Evolutionary conservation across 2,329 filamentous ascomycete genomes (phyloP).

Genomic region (Emmonsia crescens): DNA sequence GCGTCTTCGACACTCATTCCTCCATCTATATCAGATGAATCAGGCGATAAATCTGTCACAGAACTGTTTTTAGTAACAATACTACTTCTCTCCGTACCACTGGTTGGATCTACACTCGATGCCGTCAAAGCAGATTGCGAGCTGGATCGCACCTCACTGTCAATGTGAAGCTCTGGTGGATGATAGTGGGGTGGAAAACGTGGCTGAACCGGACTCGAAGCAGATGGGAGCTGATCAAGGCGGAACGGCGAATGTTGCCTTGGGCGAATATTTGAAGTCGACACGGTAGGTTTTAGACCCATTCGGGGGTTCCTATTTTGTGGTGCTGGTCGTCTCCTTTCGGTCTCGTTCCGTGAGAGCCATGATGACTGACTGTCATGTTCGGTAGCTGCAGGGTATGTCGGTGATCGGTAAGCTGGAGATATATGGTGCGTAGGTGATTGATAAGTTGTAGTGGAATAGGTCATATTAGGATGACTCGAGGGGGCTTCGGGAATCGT

Average conservation of each 20-base stretch:
- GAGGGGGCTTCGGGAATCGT: slow-evolving; percentile 1
- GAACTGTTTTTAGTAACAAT: slow-evolving; percentile 70
- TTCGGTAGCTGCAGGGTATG: neutral
- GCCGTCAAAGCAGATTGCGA: slow-evolving; percentile 51
- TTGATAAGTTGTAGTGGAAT: neutral
- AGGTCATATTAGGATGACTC: slow-evolving; percentile 1
- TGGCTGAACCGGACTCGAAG: slow-evolving; percentile 15
- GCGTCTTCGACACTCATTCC: slow-evolving; percentile 51
- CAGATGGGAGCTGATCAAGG: slow-evolving; percentile 3
- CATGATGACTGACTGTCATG: neutral
- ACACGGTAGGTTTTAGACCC: slow-evolving; percentile 20
- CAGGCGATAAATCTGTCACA: slow-evolving; percentile 46
- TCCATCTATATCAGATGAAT: slow-evolving; percentile 51
- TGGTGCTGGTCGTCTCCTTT: neutral
- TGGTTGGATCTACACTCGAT: slow-evolving; percentile 46
- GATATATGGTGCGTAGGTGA: slow-evolving; percentile 3
- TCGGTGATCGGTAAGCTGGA: slow-evolving; percentile 5
- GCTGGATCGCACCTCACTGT: slow-evolving; percentile 41
- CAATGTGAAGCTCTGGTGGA: slow-evolving; percentile 22
- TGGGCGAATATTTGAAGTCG: slow-evolving; percentile 23
- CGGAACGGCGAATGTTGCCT: slow-evolving; percentile 14
- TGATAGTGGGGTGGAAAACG: slow-evolving; percentile 20
- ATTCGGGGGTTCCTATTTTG: neutral
- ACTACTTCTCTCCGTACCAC: slow-evolving; percentile 72
- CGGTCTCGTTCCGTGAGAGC: neutral